Percentiles rank a stretch among this genome's conserved stretches.
phyloP scores from a whole-genome alignment of 129 eudicot species.

The Sambucus nigra region DNA sequence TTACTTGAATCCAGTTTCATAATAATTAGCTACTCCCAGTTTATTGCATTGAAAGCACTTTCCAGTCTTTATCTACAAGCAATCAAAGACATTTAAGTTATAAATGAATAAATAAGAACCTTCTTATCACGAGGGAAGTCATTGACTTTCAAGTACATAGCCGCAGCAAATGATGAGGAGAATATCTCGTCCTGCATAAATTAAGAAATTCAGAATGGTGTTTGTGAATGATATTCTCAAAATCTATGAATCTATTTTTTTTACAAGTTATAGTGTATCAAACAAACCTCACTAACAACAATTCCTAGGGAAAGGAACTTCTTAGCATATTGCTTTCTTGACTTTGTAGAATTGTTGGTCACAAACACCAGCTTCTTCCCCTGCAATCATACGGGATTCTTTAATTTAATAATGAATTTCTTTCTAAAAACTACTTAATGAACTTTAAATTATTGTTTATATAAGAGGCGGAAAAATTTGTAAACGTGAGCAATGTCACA shows the following conservation, averaged over 20 bases:
- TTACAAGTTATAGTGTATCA: background rate
- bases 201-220: constrained; percentile 7
- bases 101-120: constrained; percentile 24
- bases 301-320: constrained; percentile 83
- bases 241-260: background rate
- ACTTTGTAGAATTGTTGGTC: constrained; percentile 73
- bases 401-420: too few species aligned
- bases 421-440: too few species aligned
- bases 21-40: background rate
- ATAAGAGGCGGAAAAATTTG: background rate
- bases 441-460: too few species aligned
- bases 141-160: constrained; percentile 72
- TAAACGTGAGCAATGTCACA: background rate
- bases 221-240: background rate
- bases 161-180: constrained; percentile 80
- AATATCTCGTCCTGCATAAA: constrained; percentile 82
- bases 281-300: constrained; percentile 55
- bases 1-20: background rate
- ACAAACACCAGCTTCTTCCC: constrained; percentile 92
- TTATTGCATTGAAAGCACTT: background rate
- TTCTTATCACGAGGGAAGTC: constrained; percentile 69
- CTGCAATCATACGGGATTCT: too few species aligned
- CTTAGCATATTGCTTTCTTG: constrained; percentile 56
- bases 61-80: background rate
- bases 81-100: background rate